Base-by-base conservation (phyloP, 768 basidiomycete species). In the Pleurotus giganteus region DNA sequence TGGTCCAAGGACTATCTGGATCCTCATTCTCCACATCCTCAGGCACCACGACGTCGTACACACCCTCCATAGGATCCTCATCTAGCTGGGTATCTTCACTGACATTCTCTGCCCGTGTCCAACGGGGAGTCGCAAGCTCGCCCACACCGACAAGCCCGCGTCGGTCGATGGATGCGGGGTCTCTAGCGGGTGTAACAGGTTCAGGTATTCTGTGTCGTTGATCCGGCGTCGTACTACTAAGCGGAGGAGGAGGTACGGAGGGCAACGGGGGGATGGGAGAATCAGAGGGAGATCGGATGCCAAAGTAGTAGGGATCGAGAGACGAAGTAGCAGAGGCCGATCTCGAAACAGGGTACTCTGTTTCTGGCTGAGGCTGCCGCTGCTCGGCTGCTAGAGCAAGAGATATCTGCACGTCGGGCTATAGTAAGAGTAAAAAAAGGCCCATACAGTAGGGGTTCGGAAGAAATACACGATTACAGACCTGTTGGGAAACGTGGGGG, bases 121-220 rank as follows among this genome's bases (percentile, higher is more conserved):
- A 99, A 57, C 94, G 83, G 45, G 97, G 97, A n/a, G 97, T 99
- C 17, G 94, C 77, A 28, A 98, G 82, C 71, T 99, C 97, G 32
- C 97, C 97, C 4, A 98, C 90, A 23, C 97, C 97, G 51, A 98
- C 84, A 36, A 98, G 83, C 32, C 85, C 89, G 15, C 84, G 80
- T 55, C 97, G 80, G 73, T 98, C 94, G 57, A 94, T 93, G 60
- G 74, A 68, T 19, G 89, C 83, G 19, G 89, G 88, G 71, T 93
- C 86, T 56, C 82, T 80, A 29, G 80, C 85, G 7, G 91, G 91
- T 0, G 91, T 90, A 32, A 83, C 71, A 15, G 86, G 85, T 58
- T 86, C 82, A 46, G 68, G 67, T 36, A 69, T 59, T 27, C n/a
- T n/a, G n/a, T 68, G 65, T 39, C 72, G 74, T 43, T 79, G 80